Evolutionary conservation across 768 basidiomycete species (phyloP).

Genomic region (Kwoniella pini): DNA sequence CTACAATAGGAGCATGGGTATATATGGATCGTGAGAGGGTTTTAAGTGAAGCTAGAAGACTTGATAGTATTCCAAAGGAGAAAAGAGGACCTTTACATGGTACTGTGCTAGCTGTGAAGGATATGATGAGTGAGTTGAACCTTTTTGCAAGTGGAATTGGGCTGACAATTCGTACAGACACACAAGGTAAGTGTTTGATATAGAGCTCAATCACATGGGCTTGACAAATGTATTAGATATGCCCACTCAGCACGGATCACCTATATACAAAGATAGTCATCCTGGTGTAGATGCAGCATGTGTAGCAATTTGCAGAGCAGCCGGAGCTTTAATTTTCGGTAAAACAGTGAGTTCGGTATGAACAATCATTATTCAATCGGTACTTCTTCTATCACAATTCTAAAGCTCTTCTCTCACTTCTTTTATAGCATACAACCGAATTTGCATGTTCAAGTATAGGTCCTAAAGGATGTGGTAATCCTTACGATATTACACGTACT

Average conservation of each 20-base stretch:
- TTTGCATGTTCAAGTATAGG: constrained; percentile 29
- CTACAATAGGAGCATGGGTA: constrained; percentile 32
- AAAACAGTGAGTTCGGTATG: constrained; percentile 29
- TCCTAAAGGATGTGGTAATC: constrained; percentile 19
- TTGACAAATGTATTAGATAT: constrained; percentile 33
- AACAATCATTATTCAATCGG: too few relatives aligned
- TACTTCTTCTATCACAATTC: too few relatives aligned
- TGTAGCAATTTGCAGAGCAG: constrained; percentile 35
- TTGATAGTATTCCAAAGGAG: constrained; percentile 33
- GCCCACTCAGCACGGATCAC: constrained; percentile 50
- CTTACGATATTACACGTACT: constrained; percentile 42
- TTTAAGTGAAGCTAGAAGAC: constrained; percentile 23
- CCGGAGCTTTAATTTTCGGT: constrained; percentile 48
- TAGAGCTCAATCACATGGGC: too few relatives aligned
- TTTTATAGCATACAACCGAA: constrained; percentile 40
- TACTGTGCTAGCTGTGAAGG: constrained; percentile 39
- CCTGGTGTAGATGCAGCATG: constrained; percentile 40
- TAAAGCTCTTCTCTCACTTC: too few relatives aligned
- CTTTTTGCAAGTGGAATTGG: neutral
- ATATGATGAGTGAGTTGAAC: constrained; percentile 31
- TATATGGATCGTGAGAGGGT: constrained; percentile 28
- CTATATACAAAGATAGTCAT: constrained; percentile 39
- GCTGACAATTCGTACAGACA: constrained; percentile 22
- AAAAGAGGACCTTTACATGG: constrained; percentile 37
- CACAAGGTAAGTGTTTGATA: constrained; percentile 21